Conservation (phyloP, 371 early-diverging fungal species). For the Batkoa obscura region DNA sequence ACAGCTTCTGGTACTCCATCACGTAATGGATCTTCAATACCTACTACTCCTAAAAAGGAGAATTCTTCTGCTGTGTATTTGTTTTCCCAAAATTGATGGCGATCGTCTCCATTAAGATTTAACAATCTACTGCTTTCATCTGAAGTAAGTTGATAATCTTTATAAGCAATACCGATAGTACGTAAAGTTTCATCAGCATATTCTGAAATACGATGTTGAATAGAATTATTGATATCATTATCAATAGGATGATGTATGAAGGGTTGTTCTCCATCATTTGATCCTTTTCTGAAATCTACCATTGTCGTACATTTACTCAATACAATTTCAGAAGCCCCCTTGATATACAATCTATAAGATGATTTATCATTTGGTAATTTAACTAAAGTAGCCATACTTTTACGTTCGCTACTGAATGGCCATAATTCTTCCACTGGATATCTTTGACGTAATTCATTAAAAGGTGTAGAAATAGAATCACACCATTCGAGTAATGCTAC, state of each 20-base stretch:
- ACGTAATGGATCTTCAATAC: slow-evolving; percentile 58
- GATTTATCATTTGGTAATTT: slow-evolving; percentile 15
- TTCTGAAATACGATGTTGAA: slow-evolving; percentile 30
- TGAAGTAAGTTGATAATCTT: slow-evolving; percentile 23
- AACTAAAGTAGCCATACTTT: slow-evolving; percentile 68
- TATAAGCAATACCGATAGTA: slow-evolving; percentile 47
- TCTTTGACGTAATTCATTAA: slow-evolving; percentile 21
- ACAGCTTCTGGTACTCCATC: slow-evolving; percentile 48
- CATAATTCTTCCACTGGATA: slow-evolving; percentile 31
- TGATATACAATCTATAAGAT: slow-evolving; percentile 38
- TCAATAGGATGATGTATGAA: slow-evolving; percentile 14
- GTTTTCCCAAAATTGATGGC: neutral
- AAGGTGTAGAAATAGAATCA: slow-evolving; percentile 20
- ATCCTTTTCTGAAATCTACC: neutral
- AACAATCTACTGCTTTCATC: slow-evolving; percentile 13
- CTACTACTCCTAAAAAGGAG: slow-evolving; percentile 34
- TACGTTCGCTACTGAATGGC: slow-evolving; percentile 68
- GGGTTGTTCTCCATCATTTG: too few relatives aligned
- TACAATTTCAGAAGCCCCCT: slow-evolving; percentile 78
- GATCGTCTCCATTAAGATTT: slow-evolving; percentile 17
- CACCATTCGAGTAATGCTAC: slow-evolving; percentile 52
- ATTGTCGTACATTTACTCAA: slow-evolving; percentile 21
- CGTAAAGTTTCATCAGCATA: slow-evolving; percentile 42
- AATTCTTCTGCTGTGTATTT: slow-evolving; percentile 6
- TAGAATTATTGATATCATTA: slow-evolving; percentile 15